phyloP scores from a whole-genome alignment of 257 asterid species.

The Salvia miltiorrhiza region DNA sequence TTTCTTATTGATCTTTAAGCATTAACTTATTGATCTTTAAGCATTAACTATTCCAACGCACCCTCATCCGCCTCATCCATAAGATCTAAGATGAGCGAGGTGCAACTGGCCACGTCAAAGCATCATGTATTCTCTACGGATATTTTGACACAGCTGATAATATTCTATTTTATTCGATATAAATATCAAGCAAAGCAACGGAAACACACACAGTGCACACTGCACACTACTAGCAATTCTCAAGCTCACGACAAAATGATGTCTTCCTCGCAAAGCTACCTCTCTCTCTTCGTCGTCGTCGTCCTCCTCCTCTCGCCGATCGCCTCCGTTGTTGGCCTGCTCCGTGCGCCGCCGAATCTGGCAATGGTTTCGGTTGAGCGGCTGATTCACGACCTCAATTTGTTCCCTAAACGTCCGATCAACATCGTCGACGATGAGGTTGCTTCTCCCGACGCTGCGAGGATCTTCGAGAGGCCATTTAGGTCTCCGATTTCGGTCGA shows the following conservation, averaged over 20 bases:
- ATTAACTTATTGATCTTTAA: no score
- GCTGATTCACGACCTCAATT: constrained; percentile 62
- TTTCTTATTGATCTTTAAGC: no score
- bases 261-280: constrained; percentile 22
- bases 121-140: background rate
- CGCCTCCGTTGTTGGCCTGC: constrained; percentile 41
- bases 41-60: no score
- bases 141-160: background rate
- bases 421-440: constrained; percentile 41
- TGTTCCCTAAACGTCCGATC: constrained; percentile 58
- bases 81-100: background rate
- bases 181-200: background rate
- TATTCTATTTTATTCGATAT: background rate
- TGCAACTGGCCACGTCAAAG: constrained; percentile 6
- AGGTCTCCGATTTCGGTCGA: constrained; percentile 54
- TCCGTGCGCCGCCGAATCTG: constrained; percentile 41
- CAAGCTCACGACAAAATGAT: constrained; percentile 32
- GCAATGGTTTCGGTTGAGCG: constrained; percentile 50
- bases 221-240: background rate
- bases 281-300: constrained; percentile 25
- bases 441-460: constrained; percentile 24
- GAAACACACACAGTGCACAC: background rate
- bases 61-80: no score
- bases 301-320: constrained; percentile 29
- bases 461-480: constrained; percentile 69